Conservation (phyloP, 2,329 filamentous ascomycete genomes). For the Periconia sp. region DNA sequence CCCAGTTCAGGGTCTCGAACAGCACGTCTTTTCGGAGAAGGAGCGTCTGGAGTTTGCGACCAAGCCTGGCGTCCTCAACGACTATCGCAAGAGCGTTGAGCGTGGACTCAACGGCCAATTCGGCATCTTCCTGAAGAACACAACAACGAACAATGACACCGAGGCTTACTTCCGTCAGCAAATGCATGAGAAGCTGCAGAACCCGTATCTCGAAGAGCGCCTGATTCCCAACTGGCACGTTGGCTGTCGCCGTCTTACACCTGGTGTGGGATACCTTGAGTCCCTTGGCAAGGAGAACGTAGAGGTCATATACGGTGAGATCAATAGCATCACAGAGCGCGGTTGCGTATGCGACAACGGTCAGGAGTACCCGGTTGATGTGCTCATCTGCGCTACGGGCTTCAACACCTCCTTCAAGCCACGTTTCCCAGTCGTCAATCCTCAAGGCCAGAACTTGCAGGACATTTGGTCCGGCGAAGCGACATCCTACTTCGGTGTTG, state of each 20-base stretch:
- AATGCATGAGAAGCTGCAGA: conserved; percentile 49
- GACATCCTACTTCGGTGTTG: conserved; percentile 54
- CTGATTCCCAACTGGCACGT: conserved; percentile 43
- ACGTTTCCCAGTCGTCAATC: conserved; percentile 53
- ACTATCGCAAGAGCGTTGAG: conserved; percentile 55
- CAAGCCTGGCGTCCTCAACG: conserved; percentile 47
- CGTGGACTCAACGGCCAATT: conserved; percentile 55
- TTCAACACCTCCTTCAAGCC: conserved; percentile 51
- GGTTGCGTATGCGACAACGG: conserved; percentile 48
- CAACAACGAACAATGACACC: conserved; percentile 48
- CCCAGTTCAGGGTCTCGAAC: conserved; percentile 51
- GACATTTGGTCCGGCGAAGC: conserved; percentile 51
- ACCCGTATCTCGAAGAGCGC: conserved; percentile 38
- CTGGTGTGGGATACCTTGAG: conserved; percentile 52
- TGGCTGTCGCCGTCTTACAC: conserved; percentile 52
- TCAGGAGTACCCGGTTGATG: conserved; percentile 42
- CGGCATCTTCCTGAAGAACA: conserved; percentile 53
- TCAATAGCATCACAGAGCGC: conserved; percentile 38
- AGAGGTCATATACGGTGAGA: conserved; percentile 48
- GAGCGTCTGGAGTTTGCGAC: conserved; percentile 51
- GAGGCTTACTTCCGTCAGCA: conserved; percentile 54
- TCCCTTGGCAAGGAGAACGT: conserved; percentile 51
- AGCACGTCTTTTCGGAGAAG: conserved; percentile 50
- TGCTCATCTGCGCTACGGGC: conserved; percentile 45
- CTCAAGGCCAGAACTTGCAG: conserved; percentile 48